A percentile compares a stretch with the other conserved stretches of the same genome.
These are phyloP conservation scores for Trichoderma sp. DNA, from an alignment of 2,329 filamentous ascomycete species.

Conservation along the genomic window DNA sequence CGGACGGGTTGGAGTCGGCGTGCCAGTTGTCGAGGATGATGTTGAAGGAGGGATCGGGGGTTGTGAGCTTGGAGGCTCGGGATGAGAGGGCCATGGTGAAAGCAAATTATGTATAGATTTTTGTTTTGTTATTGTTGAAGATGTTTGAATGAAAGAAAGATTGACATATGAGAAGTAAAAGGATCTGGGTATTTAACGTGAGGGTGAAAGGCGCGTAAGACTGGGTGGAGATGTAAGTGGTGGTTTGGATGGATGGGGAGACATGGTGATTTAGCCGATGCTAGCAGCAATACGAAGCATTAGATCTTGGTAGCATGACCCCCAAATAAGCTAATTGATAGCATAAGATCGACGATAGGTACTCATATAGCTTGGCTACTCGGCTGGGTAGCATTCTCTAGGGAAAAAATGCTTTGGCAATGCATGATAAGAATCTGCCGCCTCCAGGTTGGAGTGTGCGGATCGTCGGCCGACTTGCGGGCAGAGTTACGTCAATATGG, in stretches of 20 bases:
- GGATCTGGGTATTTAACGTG: not conserved
- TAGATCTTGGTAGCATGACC: not conserved
- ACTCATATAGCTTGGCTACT: not conserved
- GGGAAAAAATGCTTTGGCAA: not conserved
- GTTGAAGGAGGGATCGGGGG: conserved; percentile 34
- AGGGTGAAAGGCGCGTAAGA: not conserved
- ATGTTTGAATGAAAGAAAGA: not conserved
- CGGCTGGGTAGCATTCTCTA: not conserved
- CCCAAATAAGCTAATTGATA: not conserved
- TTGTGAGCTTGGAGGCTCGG: conserved; percentile 38
- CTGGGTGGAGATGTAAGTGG: not conserved
- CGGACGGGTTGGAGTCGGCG: conserved; percentile 45
- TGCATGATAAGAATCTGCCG: not conserved
- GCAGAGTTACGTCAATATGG: not conserved
- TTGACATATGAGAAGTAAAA: not conserved
- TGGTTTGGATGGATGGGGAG: not conserved
- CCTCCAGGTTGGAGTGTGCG: not conserved
- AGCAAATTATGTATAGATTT: not conserved
- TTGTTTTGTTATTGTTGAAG: not conserved
- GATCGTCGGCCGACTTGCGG: conserved; percentile 18
- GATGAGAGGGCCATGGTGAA: conserved; percentile 34
- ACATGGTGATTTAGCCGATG: not conserved
- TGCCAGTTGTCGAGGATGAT: conserved; percentile 51
- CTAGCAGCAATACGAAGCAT: not conserved
- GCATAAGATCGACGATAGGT: not conserved